Evolutionary conservation across 176 grass and related monocot species (phyloP), one percentile per base, ranked within the genome.

Genomic region (Cocos nucifera): DNA sequence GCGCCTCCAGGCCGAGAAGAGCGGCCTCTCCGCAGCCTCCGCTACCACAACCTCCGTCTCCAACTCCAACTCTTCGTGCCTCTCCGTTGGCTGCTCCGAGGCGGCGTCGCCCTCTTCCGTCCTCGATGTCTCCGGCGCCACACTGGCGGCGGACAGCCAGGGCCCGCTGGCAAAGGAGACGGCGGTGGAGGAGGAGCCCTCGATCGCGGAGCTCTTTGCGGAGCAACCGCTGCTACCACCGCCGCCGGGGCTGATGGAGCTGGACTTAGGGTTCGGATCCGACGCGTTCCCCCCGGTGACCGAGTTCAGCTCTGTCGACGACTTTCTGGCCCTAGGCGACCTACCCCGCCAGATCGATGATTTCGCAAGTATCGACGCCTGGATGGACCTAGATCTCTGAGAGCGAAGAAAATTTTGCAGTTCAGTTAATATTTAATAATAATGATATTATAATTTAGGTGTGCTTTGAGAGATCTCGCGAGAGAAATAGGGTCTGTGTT

Each of bases 1-100:
- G 17, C 57, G 28, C 71, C 83, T 95, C 20, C 71, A 73, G 2
- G 86, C 84, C 19, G 82, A 95, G 70, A 89, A 86, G 28, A 50
- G 67, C 0, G 71, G 75, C 25, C 71, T 75, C 76, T 63, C 75
- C 17, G 84, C 70, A 9, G 58, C 32, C 8, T 27, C 54, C 0
- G 28, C 27, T 25, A 18, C 22, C 7, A 14, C 44, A 1, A 3
- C 55, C 3, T 30, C 28, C 28, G 28, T 74, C 10, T 17, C 61
- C 0, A 20, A 29, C 3, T 22, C 77, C 6, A 64, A 77, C 0
- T 78, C 83, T 20, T 70, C 66, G 14, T 75, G 35, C 35, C 35
- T 44, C 9, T 44, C 35, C 35, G 2, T 44, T 2, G 35, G 35
- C 10, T 44, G 35, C 35, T 44, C 35, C 2, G 35, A 44, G 35